A percentile compares a stretch with the other conserved stretches of the same genome.
These are phyloP conservation scores for Alternaria dauci DNA, from an alignment of 2,329 filamentous ascomycete species.

Conservation along the genomic window DNA sequence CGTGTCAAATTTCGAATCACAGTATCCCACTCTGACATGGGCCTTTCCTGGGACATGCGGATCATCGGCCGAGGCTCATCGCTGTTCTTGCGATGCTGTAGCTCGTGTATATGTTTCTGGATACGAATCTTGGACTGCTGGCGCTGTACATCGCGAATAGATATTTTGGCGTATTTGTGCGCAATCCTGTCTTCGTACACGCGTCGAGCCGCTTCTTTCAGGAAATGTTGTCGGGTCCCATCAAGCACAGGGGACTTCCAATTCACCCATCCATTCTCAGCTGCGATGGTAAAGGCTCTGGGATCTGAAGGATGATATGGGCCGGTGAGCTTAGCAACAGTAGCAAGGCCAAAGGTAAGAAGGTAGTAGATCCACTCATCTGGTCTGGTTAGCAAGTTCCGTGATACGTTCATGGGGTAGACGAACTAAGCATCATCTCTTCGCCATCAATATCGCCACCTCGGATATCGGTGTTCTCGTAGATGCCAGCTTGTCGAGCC, in stretches of 20 bases:
- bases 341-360: constrained; percentile 65
- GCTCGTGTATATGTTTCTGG: constrained; percentile 54
- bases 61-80: constrained; percentile 46
- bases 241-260: constrained; percentile 61
- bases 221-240: constrained; percentile 63
- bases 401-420: background rate
- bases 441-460: constrained; percentile 61
- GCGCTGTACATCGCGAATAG: constrained; percentile 48
- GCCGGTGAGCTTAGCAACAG: constrained; percentile 62
- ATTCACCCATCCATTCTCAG: constrained; percentile 63
- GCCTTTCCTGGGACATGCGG: constrained; percentile 53
- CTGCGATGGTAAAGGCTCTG: constrained; percentile 62
- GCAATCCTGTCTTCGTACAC: constrained; percentile 65
- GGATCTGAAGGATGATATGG: constrained; percentile 47
- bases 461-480: constrained; percentile 57
- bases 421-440: constrained; percentile 61
- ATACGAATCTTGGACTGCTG: constrained; percentile 55
- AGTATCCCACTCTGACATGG: constrained; percentile 51
- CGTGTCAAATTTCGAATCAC: constrained; percentile 44
- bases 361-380: constrained; percentile 70
- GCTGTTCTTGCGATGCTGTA: constrained; percentile 49
- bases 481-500: constrained; percentile 65
- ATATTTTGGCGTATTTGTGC: constrained; percentile 44
- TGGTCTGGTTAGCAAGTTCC: constrained; percentile 36
- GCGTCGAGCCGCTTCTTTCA: constrained; percentile 67